Conservation (phyloP, 495 filamentous ascomycete species). For the Terfezia boudieri region DNA sequence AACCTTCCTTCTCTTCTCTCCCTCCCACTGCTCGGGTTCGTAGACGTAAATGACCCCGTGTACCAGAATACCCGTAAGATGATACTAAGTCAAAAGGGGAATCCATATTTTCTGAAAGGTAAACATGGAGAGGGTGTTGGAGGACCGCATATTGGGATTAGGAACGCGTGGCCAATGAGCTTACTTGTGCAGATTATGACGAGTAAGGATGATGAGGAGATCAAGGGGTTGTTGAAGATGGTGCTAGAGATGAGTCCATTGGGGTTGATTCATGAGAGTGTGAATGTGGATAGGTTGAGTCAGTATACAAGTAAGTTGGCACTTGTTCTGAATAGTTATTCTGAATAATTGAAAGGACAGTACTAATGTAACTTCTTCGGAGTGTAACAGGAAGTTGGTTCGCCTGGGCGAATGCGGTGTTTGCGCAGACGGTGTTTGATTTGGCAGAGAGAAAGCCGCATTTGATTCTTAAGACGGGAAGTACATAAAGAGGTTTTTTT, state of each 20-base stretch:
- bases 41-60: slow-evolving; percentile 36
- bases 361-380: slow-evolving; percentile 14
- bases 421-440: slow-evolving; percentile 81
- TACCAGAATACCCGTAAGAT: slow-evolving; percentile 87
- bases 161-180: slow-evolving; percentile 95
- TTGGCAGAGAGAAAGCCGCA: slow-evolving; percentile 67
- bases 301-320: slow-evolving; percentile 52
- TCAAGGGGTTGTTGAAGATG: slow-evolving; percentile 40
- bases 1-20: slow-evolving; percentile 82
- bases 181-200: slow-evolving; percentile 80
- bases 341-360: neutral
- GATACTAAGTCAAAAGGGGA: slow-evolving; percentile 54
- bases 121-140: slow-evolving; percentile 72
- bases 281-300: slow-evolving; percentile 52
- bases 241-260: slow-evolving; percentile 51
- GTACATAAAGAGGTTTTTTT: no score
- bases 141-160: slow-evolving; percentile 53
- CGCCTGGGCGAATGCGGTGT: slow-evolving; percentile 93
- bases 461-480: slow-evolving; percentile 39
- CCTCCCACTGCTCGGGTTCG: slow-evolving; percentile 70
- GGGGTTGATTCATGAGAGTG: slow-evolving; percentile 77
- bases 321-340: neutral
- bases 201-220: slow-evolving; percentile 67
- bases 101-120: slow-evolving; percentile 76
- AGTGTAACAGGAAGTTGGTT: slow-evolving; percentile 58